Base-by-base conservation (phyloP, 108 stramenopile genomes). In the Nitzschia putrida region DNA sequence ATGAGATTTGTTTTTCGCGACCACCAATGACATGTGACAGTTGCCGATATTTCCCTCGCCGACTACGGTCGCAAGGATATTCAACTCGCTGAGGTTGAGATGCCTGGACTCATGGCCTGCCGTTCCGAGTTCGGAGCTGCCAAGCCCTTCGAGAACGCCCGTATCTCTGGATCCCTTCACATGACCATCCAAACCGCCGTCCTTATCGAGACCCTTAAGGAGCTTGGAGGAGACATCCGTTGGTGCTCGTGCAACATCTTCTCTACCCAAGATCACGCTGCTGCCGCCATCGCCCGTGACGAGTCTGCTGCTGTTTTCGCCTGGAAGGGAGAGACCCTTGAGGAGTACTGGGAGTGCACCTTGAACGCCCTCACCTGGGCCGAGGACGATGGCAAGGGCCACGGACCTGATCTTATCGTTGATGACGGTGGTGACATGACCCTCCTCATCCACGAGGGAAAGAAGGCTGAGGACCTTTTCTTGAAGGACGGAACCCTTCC, bases 211-310 rank as follows among this genome's bases (percentile, higher is more conserved):
- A 99, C 99, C 34, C 79, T 98, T 38, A 87, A 98, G 83, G 80
- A 89, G 14, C 92, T 99, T 47, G 97, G 99, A 58, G 95, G 88
- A 29, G 97, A 99, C 81, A 87, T 99, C 73, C 92, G 99, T 72
- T 99, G 99, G 99, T 99, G 99, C 95, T 93, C 91, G 41, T 99
- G 99, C 87, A 99, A 99, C 95, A 99, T 99, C 79, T 99, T 98
- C 90, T 98, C 97, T 73, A 99, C 99, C 60, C 99, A 99, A 82
- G 99, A 99, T 77, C 99, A 99, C 90, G 99, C 99, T 73, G 99
- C 99, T 47, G 97, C 99, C 59, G 99, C 99, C 71, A 97, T 99
- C 65, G 99, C 97, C 23, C 96, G 97, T 72, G 97, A 97, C 68
- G 97, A 93, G 68, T 89, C 93, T 71, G 96, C 97, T 53, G 98